phyloP scores from a whole-genome alignment of 1,284 basidiomycete genomes.

The Peniophora sp. region DNA sequence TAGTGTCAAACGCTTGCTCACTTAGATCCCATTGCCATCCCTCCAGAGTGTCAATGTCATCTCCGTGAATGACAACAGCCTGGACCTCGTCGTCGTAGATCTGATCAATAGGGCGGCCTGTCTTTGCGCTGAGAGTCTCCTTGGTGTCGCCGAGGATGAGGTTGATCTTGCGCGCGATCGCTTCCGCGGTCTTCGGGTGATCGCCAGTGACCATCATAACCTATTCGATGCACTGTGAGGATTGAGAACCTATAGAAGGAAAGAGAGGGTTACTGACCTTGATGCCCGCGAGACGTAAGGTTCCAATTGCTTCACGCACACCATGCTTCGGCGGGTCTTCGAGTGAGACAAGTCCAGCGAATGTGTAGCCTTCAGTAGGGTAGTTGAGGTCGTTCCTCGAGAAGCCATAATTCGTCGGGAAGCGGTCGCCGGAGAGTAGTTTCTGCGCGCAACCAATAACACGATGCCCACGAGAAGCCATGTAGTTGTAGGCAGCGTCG shows the following conservation, averaged over 20 bases:
- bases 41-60: slow-evolving; percentile 52
- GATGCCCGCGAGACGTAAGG: slow-evolving; percentile 57
- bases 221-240: neutral
- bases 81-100: slow-evolving; percentile 62
- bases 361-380: slow-evolving; percentile 48
- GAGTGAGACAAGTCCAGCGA: slow-evolving; percentile 56
- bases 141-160: slow-evolving; percentile 55
- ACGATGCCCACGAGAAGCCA: slow-evolving; percentile 64
- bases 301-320: slow-evolving; percentile 62
- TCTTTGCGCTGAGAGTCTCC: slow-evolving; percentile 49
- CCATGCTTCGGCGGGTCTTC: slow-evolving; percentile 68
- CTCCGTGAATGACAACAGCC: slow-evolving; percentile 60
- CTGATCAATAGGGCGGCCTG: slow-evolving; percentile 43
- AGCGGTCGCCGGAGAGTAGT: slow-evolving; percentile 40
- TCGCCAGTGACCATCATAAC: slow-evolving; percentile 32
- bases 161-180: slow-evolving; percentile 64
- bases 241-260: neutral
- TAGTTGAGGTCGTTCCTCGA: slow-evolving; percentile 47
- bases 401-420: slow-evolving; percentile 39
- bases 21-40: slow-evolving; percentile 69
- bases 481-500: slow-evolving; percentile 60
- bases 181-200: slow-evolving; percentile 63
- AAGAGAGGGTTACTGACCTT: slow-evolving; percentile 60
- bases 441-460: slow-evolving; percentile 62
- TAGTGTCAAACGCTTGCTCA: slow-evolving; percentile 20